Base-by-base conservation (phyloP, 208 protist genomes). In the Trypanosoma theileri region DNA sequence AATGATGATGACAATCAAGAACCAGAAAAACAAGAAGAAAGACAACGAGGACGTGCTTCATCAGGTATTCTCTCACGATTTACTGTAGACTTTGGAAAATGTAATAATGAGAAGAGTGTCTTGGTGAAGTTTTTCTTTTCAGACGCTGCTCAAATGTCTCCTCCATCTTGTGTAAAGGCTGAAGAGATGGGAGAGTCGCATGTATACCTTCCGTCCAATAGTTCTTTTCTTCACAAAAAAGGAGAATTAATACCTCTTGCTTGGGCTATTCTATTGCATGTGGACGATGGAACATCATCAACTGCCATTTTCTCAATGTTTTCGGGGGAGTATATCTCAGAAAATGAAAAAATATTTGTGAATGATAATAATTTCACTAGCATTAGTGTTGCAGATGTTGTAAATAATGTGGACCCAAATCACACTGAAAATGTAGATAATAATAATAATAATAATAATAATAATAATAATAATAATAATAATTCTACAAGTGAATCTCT, bases 181-280 rank as follows among this genome's bases (percentile, higher is more conserved):
- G 12, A 28, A 26, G 4, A 28, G n/a, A 19, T 12, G 4, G 11
- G 48, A n/a, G 9, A 26, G 14, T 42, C 60, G 11, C 28, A 22
- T 44, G 44, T 66, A 7, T 56, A 48, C n/a, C 60, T 66, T 44
- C 60, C 60, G 11, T 21, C 22, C 16, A 66, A 40, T 10, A 52
- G 26, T 52, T 13, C 35, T 21, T 63, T 63, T 31, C 35, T 42
- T n/a, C 9, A 17, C 22, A 21, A 44, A 21, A 55, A 60, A 12
- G 44, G 24, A 13, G 19, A 13, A 6, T 21, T 12, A n/a, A 16
- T 17, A 21, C 44, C 50, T 0, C 6, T 59, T 22, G 22, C 55
- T 2, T 61, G 64, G 56, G 56, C 44, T 3, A 45, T 69, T 21
- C 4, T 57, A 1, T 48, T 61, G 40, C 55, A 21, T 26, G 31